phyloP scores from a whole-genome alignment of 768 basidiomycete genomes.

The Termitomyces sp. region DNA sequence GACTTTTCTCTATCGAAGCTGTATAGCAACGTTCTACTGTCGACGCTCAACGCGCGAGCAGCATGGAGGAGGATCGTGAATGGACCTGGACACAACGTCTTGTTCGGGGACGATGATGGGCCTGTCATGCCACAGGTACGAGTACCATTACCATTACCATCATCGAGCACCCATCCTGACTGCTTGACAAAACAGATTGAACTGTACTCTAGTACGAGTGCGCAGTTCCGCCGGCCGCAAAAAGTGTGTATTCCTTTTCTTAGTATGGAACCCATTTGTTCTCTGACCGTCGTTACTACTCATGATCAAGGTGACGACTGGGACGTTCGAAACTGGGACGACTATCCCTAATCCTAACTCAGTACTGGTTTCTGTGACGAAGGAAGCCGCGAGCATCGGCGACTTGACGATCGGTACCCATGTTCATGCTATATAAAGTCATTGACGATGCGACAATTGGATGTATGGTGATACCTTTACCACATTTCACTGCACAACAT shows the following conservation, averaged over 20 bases:
- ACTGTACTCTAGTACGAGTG: not conserved
- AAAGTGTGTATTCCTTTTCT: not conserved
- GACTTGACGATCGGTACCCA: no score
- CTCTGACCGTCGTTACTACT: not conserved
- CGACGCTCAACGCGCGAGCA: slow-evolving; percentile 19
- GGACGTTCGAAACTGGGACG: slow-evolving; percentile 3
- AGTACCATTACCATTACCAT: not conserved
- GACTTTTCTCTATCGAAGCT: slow-evolving; percentile 25
- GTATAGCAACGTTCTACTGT: slow-evolving; percentile 22
- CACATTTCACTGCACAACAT: no score
- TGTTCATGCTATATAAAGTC: not conserved
- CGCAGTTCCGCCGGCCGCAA: not conserved
- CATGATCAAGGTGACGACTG: not conserved
- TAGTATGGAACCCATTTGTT: no score
- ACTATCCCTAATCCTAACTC: not conserved
- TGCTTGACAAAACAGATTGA: not conserved
- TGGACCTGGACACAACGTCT: slow-evolving; percentile 11
- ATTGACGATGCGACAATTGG: not conserved
- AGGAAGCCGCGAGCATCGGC: not conserved
- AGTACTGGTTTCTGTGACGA: not conserved
- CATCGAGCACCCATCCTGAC: not conserved
- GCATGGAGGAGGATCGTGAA: slow-evolving; percentile 13
- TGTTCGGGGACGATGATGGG: slow-evolving; percentile 14
- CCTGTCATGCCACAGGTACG: slow-evolving; percentile 1
- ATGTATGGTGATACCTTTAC: not conserved